Conservation (phyloP, 805 yeast species). For the Suhomyces kilbournensis region DNA sequence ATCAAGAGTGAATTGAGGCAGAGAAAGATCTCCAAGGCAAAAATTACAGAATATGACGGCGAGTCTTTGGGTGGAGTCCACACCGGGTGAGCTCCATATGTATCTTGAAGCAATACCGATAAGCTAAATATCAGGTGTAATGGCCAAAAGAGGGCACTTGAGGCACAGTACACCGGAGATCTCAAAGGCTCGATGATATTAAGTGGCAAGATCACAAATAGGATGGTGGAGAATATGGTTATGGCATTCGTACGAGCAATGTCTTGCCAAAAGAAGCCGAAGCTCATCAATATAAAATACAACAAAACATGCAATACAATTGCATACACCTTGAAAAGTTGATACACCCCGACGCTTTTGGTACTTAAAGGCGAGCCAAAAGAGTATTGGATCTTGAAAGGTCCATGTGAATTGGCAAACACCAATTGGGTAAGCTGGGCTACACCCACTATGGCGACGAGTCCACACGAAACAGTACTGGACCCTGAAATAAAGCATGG, state of each 20-base stretch:
- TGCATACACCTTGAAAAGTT: conserved; percentile 6
- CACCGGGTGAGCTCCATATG: conserved; percentile 7
- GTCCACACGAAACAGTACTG: neutral
- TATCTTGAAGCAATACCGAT: conserved; percentile 6
- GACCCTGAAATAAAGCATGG: conserved; percentile 15
- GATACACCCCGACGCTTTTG: conserved; percentile 7
- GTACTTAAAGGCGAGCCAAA: conserved; percentile 17
- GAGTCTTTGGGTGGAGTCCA: neutral
- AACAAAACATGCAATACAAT: conserved; percentile 5
- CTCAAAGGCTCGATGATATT: conserved; percentile 44
- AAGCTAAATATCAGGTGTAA: neutral
- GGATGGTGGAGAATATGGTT: neutral
- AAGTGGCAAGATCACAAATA: conserved; percentile 36
- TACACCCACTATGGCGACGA: conserved; percentile 2
- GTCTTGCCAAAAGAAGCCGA: neutral
- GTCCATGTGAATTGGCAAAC: conserved; percentile 17
- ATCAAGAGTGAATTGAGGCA: conserved; percentile 1
- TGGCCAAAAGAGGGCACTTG: conserved; percentile 43
- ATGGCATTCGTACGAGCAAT: conserved; percentile 1
- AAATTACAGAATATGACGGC: neutral
- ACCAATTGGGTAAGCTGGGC: conserved; percentile 4
- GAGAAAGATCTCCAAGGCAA: conserved; percentile 4
- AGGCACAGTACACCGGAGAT: conserved; percentile 34
- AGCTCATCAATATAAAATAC: neutral
- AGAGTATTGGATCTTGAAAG: conserved; percentile 19